phyloP scores from a whole-genome alignment of 768 basidiomycete species.

The Boletellus ananiceps region DNA sequence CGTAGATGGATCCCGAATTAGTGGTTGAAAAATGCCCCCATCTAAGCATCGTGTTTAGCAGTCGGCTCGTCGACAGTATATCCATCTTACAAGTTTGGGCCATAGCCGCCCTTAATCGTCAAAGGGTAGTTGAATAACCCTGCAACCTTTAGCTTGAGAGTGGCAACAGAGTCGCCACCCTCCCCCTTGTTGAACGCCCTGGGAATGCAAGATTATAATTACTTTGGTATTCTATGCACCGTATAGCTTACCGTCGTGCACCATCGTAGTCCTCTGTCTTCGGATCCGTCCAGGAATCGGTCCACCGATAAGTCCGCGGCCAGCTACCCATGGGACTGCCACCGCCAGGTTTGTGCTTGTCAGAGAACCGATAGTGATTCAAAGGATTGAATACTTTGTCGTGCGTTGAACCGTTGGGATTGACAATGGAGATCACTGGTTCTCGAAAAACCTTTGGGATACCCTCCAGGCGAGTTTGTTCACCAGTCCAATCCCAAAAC shows the following conservation, averaged over 20 bases:
- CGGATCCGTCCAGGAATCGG: background rate
- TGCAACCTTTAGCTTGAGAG: slow-evolving; percentile 16
- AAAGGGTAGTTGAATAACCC: slow-evolving; percentile 15
- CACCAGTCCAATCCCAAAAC: slow-evolving; percentile 10
- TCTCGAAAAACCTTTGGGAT: background rate
- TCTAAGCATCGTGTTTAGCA: too few relatives aligned
- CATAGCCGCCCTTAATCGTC: slow-evolving; percentile 5
- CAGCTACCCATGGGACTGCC: background rate
- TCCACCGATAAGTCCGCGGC: slow-evolving; percentile 16
- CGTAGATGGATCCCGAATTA: too few relatives aligned
- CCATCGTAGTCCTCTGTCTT: slow-evolving; percentile 9
- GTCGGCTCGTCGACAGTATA: too few relatives aligned
- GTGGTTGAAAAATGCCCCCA: too few relatives aligned
- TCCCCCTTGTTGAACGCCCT: slow-evolving; percentile 2
- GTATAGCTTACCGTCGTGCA: slow-evolving; percentile 5
- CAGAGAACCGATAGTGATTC: background rate
- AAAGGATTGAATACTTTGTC: background rate
- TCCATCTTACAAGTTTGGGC: slow-evolving; percentile 15
- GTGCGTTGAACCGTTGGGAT: background rate
- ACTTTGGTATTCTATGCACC: too few relatives aligned
- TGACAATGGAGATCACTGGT: background rate
- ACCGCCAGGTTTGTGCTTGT: background rate
- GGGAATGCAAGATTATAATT: background rate
- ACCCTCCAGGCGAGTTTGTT: background rate
- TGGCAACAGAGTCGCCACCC: slow-evolving; percentile 2